Evolutionary conservation across 495 filamentous ascomycete genomes (phyloP), one percentile per base, ranked within the genome.

Genomic region (Lophium mytilinum): DNA sequence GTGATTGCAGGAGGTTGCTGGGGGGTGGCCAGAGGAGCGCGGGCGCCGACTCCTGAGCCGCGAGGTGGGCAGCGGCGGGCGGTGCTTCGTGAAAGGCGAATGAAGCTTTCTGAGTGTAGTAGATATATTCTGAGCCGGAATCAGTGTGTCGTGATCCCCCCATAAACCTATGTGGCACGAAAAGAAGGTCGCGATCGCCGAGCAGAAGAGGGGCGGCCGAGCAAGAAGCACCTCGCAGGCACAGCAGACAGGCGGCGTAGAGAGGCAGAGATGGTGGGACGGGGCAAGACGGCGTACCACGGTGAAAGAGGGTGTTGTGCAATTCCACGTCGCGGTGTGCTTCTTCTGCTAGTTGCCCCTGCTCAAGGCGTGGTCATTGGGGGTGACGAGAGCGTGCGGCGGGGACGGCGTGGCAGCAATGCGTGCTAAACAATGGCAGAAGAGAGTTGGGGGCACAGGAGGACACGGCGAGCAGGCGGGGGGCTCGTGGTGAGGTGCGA

Each of bases 101-200:
- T 15, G 50, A 53, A 54, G 56, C 52, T 60, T 64, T 53, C 49
- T 52, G 49, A 35, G 49, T 15, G 14, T 34, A 6, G 40, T 64
- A 60, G 53, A 51, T 40, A 57, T 64, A 55, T 15, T 37, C 14
- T 18, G 56, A 33, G 7, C 33, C 19, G 1, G 45, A n/a, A 37
- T 49, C 53, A 48, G 24, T 35, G 53, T 33, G 41, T 40, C 49
- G 42, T 33, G 43, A 57, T 37, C 56, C 57, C 53, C 57, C 54
- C 62, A 64, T 64, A 60, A 60, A 64, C 48, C 43, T 50, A 33
- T 36, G 24, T 52, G 19, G 34, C 19, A 15, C 21, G 41, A 48
- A 50, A 53, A 60, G 40, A 53, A 52, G 21, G 40, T 46, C 37
- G 53, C 34, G 52, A 39, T 37, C 46, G 45, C 17, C 39, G 21